Evolutionary conservation across 2,329 filamentous ascomycete genomes (phyloP), one percentile per base, ranked within the genome.

Genomic region (Cercospora janseana): DNA sequence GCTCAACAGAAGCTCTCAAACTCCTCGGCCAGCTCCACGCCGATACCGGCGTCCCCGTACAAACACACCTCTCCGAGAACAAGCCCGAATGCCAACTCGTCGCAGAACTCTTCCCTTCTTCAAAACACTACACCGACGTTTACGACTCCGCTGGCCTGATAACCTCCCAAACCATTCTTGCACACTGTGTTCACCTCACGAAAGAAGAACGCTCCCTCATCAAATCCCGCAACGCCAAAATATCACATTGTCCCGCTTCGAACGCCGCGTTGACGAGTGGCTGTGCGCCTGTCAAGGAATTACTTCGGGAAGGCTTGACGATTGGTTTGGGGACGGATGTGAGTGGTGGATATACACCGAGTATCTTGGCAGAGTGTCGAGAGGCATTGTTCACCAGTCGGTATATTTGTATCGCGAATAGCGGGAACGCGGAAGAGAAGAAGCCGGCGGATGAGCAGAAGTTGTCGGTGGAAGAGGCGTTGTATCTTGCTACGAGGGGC

Each of bases 61-160:
- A 97, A 72, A 96, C 92, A 5, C 92, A 97, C 70, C 82, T 97
- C 47, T 87, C 85, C 0, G 92, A 97, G 68, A 96, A 95, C 69
- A 72, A 70, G 9, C 73, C 74, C 59, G 92, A 97, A 71, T 74
- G 92, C 28, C 73, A 72, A 3, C 78, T 95, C 0, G 91, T 96
- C 1, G 69, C 73, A 12, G 61, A 80, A 7, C 64, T 91, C 35
- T 95, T 94, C 69, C 86, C 88, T 0, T 72, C 78, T 0, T 70
- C 73, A 26, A 66, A 66, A 2, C 79, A 75, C 12, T 97, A 97
- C 66, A 77, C 89, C 0, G 77, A 78, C 24, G 87, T 95, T 18
- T 97, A 97, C 71, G 89, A 95, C 60, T 67, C 72, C 0, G 75
- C 79, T 46, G 83, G 82, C 0, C 74, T 97, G 3, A 75, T 97